Evolutionary conservation across 2,329 filamentous ascomycete genomes (phyloP).

Genomic region (Stagonosporopsis tanaceti): DNA sequence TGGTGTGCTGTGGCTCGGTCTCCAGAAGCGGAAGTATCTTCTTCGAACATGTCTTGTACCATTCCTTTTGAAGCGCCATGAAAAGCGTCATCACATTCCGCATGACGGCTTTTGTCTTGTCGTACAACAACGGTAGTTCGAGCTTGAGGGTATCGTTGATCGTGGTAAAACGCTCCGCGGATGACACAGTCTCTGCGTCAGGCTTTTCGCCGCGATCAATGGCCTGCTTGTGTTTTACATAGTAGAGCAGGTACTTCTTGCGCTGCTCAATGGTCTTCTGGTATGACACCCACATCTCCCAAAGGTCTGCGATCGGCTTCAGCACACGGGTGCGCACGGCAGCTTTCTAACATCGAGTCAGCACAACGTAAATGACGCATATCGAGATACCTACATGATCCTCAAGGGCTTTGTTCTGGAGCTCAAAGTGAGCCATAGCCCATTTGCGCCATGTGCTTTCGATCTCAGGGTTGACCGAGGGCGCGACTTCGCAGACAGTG

Average conservation of each 20-base stretch:
- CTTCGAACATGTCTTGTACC: slow-evolving; percentile 83
- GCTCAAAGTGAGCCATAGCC: slow-evolving; percentile 84
- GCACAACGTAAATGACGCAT: slow-evolving; percentile 2
- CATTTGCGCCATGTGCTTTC: slow-evolving; percentile 96
- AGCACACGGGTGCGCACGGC: slow-evolving; percentile 84
- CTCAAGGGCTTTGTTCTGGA: slow-evolving; percentile 81
- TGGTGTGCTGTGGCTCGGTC: slow-evolving; percentile 52
- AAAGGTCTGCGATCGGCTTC: slow-evolving; percentile 79
- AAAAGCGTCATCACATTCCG: slow-evolving; percentile 85
- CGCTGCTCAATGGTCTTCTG: slow-evolving; percentile 93
- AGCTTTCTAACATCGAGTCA: slow-evolving; percentile 54
- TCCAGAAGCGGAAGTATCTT: slow-evolving; percentile 81
- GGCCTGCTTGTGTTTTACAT: slow-evolving; percentile 79
- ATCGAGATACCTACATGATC: slow-evolving; percentile 72
- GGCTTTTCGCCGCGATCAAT: slow-evolving; percentile 83
- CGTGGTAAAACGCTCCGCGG: slow-evolving; percentile 87
- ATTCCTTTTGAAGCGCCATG: slow-evolving; percentile 81
- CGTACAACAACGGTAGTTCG: slow-evolving; percentile 85
- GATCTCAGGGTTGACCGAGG: slow-evolving; percentile 73
- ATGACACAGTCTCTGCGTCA: slow-evolving; percentile 83
- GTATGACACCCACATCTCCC: slow-evolving; percentile 82
- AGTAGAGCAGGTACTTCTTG: slow-evolving; percentile 89
- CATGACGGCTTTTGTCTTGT: slow-evolving; percentile 81
- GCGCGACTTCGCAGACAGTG: slow-evolving; percentile 74
- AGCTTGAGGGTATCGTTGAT: slow-evolving; percentile 93